Conservation (phyloP, 257 asterid species). For the Solanum corneliomulleri region DNA sequence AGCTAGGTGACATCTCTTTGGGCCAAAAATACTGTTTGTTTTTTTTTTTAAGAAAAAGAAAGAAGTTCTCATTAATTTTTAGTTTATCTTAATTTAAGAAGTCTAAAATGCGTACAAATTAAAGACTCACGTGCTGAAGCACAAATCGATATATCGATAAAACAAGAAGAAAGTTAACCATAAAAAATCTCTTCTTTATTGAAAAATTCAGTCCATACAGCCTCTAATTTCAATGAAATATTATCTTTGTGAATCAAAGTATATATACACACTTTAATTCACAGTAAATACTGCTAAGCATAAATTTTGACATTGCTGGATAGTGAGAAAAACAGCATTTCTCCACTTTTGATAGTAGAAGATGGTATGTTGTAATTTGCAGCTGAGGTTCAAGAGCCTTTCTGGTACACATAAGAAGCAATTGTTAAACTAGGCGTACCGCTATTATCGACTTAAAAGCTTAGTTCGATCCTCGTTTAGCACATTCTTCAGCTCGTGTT, state of each 20-base stretch:
- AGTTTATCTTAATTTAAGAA: no score
- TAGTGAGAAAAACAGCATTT: background rate
- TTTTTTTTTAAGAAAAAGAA: no score
- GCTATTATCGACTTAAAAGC: no score
- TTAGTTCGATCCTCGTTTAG: conserved; percentile 37
- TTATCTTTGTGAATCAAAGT: background rate
- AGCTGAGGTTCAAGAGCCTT: background rate
- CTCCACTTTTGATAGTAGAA: background rate
- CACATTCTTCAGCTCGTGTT: conserved; percentile 76
- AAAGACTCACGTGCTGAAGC: no score
- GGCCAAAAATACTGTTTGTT: no score
- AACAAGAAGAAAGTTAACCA: background rate
- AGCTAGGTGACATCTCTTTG: no score
- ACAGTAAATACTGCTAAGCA: background rate
- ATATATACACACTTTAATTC: background rate
- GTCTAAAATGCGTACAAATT: no score
- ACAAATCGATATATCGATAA: background rate
- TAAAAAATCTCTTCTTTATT: background rate
- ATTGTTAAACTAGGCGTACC: background rate
- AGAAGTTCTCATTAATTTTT: no score
- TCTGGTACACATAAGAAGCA: background rate
- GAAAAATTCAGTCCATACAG: background rate
- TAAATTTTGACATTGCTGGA: no score
- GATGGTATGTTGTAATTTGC: background rate
- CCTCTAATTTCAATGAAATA: background rate